Evolutionary conservation across 2,329 filamentous ascomycete species (phyloP), one percentile per base, ranked within the genome.

Genomic region (Cladosporium phlei): DNA sequence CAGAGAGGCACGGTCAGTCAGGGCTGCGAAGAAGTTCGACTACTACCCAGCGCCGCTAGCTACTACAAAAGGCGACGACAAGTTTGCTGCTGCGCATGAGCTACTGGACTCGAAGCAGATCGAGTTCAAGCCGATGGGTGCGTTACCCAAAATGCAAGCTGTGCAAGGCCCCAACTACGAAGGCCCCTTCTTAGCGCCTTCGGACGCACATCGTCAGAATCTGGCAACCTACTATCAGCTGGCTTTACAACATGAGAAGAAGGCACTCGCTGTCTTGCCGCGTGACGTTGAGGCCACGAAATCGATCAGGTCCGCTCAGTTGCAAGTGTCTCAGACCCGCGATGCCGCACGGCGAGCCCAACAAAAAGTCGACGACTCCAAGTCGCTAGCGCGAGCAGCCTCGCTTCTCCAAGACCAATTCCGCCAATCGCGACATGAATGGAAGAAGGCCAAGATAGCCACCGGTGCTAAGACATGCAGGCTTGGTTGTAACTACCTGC

Each of bases 111-210:
- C 54, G 1, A 51, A 58, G 2, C 56, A 68, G 32, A 64, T 75
- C 12, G 54, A 60, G 4, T 30, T 63, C 6, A 54, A 55, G 2
- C 64, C 68, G 2, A 64, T 70, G 54, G 70, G 71, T 12, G 60
- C 62, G 10, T 54, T 74, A 16, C 72, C 72, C 1, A 61, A 69
- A 7, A 56, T 58, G 5, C 72, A 75, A 53, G 69, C 66, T 7
- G 64, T 74, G 0, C 71, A 74, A 56, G 72, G 72, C 1, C 61
- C 61, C 0, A 58, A 59, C 2, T 74, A 75, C 45, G 22, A 30
- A 5, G 70, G 70, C 0, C 69, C 70, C 2, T 69, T 59, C 28
- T 20, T 56, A 7, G 51, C 43, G 4, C 57, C 61, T 6, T 42
- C 52, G 2, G 17, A 33, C 1, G 44, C 47, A 14, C 37, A 50